phyloP scores from a whole-genome alignment of 2,329 filamentous ascomycete species.

The Colletotrichum liaoningense region DNA sequence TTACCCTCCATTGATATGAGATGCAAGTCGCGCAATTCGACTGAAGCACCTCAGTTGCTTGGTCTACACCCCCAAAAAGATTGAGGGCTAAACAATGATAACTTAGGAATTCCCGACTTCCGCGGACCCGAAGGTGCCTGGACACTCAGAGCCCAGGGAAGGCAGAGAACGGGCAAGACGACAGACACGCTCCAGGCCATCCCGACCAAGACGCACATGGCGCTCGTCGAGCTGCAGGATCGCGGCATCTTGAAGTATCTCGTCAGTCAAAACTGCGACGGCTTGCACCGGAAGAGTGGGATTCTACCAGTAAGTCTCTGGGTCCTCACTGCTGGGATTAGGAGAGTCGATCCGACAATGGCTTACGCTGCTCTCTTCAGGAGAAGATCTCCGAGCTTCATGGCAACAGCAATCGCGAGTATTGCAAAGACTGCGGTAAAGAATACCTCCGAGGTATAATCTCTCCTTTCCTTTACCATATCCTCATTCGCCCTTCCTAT shows the following conservation, averaged over 20 bases:
- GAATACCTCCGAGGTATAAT: constrained; percentile 56
- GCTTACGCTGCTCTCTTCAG: constrained; percentile 37
- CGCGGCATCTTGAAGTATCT: constrained; percentile 54
- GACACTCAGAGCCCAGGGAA: constrained; percentile 56
- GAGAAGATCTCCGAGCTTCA: constrained; percentile 58
- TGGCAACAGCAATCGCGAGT: constrained; percentile 59
- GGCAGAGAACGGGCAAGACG: constrained; percentile 44
- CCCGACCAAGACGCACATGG: constrained; percentile 59
- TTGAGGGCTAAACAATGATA: neutral
- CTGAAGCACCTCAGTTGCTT: too few species aligned
- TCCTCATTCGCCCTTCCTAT: too few species aligned
- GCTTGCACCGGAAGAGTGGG: constrained; percentile 56
- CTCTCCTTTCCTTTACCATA: neutral
- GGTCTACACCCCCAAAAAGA: too few species aligned
- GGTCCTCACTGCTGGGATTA: neutral
- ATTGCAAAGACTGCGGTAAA: constrained; percentile 56
- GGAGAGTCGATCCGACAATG: neutral
- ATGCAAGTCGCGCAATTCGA: too few species aligned
- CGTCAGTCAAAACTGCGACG: constrained; percentile 59
- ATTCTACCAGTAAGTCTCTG: constrained; percentile 51
- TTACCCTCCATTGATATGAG: too few species aligned
- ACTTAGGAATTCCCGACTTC: constrained; percentile 58
- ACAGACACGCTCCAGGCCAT: constrained; percentile 55
- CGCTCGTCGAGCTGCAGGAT: constrained; percentile 56
- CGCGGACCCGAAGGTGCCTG: constrained; percentile 58